phyloP scores from a whole-genome alignment of 208 protist species.

The Wallacemonas sp. region DNA sequence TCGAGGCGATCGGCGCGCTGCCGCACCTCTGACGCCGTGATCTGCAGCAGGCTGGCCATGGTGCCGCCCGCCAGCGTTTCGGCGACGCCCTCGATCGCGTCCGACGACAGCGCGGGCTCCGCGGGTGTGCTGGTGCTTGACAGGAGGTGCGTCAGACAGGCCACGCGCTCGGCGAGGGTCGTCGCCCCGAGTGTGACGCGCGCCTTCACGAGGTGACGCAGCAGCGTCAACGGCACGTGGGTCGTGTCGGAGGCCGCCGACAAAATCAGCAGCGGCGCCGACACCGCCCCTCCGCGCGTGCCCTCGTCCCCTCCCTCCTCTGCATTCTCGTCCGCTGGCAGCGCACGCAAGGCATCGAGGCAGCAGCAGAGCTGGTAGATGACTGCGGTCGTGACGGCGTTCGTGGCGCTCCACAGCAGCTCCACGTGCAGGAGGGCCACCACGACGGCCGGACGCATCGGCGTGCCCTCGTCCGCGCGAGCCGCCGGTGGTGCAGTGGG shows the following conservation, averaged over 20 bases:
- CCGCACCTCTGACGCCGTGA: background rate
- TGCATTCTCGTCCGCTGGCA: background rate
- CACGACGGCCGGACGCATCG: conserved; percentile 28
- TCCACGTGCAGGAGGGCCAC: conserved; percentile 49
- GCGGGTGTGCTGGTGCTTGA: background rate
- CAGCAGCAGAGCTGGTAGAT: conserved; percentile 46
- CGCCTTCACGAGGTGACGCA: conserved; percentile 29
- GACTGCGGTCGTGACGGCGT: conserved; percentile 37
- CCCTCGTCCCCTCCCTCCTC: background rate
- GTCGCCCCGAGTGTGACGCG: conserved; percentile 25
- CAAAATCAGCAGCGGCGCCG: background rate
- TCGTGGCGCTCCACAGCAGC: conserved; percentile 36
- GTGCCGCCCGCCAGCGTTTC: conserved; percentile 17
- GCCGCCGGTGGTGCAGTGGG: conserved; percentile 14
- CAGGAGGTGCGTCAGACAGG: conserved; percentile 24
- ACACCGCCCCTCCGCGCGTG: conserved; percentile 1
- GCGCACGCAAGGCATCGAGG: conserved; percentile 40
- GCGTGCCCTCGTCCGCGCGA: background rate
- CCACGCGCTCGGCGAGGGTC: conserved; percentile 29
- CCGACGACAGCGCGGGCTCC: background rate
- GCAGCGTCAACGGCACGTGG: conserved; percentile 20
- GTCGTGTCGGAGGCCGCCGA: conserved; percentile 22
- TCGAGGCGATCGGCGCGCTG: conserved; percentile 14
- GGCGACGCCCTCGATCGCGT: background rate
- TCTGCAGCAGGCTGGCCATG: conserved; percentile 13